Evolutionary conservation across 1,139 yeast species (phyloP).

Genomic region (Blastobotrys petasosporus): DNA sequence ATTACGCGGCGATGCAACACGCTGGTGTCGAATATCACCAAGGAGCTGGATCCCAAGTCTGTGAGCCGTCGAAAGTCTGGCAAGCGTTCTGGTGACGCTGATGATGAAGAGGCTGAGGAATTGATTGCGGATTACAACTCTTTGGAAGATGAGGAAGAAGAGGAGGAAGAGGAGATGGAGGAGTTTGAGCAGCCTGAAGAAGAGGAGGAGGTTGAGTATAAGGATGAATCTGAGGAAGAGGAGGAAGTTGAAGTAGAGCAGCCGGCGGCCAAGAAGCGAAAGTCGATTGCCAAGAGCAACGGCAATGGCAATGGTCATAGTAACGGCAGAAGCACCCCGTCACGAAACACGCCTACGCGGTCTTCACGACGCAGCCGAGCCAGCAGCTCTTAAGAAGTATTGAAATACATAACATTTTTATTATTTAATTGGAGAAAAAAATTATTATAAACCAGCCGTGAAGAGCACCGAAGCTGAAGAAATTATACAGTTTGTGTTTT

Average conservation of each 20-base stretch:
- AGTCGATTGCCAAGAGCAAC: conserved; percentile 2
- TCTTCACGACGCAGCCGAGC: no score
- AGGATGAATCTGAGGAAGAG: conserved; percentile 13
- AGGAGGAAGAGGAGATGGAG: conserved; percentile 7
- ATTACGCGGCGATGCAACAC: conserved; percentile 78
- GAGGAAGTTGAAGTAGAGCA: conserved; percentile 2
- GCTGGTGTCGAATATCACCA: conserved; percentile 64
- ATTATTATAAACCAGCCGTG: not conserved
- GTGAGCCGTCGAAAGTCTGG: not conserved
- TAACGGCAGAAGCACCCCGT: not conserved
- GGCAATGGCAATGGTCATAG: conserved; percentile 12
- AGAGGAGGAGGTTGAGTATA: conserved; percentile 7
- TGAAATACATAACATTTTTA: not conserved
- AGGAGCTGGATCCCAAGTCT: conserved; percentile 54
- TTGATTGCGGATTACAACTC: conserved; percentile 4
- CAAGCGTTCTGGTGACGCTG: conserved; percentile 2
- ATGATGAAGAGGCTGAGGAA: conserved; percentile 4
- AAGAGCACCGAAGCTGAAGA: not conserved
- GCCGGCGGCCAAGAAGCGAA: conserved; percentile 6
- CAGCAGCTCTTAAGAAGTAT: not conserved
- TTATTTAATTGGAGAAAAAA: not conserved
- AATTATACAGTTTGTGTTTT: not conserved
- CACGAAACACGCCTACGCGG: no score
- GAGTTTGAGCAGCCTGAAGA: no score
- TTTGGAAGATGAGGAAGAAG: conserved; percentile 14